Percentiles rank a stretch among this genome's conserved stretches.
phyloP scores from a whole-genome alignment of 176 grass and related monocot genomes.

The Melocanna baccifera region DNA sequence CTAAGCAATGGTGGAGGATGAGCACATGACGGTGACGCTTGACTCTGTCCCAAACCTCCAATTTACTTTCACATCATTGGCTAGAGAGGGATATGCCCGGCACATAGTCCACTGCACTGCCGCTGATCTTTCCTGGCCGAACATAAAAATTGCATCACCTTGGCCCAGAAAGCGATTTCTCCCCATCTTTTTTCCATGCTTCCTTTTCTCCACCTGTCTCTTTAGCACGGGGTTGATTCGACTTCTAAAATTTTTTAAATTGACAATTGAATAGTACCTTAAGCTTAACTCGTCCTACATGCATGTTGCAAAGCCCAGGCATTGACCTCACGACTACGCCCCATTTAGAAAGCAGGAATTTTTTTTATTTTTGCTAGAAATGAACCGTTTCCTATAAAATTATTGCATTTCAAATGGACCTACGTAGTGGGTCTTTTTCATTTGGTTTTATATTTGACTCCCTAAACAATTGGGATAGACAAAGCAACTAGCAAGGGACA shows the following conservation, averaged over 20 bases:
- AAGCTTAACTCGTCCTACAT: too few species aligned
- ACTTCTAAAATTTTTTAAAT: neutral
- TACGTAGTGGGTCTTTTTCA: too few species aligned
- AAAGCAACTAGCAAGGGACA: too few species aligned
- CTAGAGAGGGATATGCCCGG: neutral
- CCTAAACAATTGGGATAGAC: neutral
- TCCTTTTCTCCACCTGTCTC: neutral
- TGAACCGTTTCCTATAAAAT: too few species aligned
- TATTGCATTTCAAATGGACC: too few species aligned
- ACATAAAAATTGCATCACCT: neutral
- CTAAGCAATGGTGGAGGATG: neutral
- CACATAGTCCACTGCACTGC: neutral
- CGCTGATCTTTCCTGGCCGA: neutral
- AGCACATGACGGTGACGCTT: neutral
- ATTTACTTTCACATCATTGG: neutral
- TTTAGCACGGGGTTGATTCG: neutral
- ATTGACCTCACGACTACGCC: too few species aligned
- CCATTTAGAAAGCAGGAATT: too few species aligned
- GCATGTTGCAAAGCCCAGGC: too few species aligned
- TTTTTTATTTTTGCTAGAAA: too few species aligned
- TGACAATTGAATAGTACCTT: neutral
- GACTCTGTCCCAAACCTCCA: neutral
- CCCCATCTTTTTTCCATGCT: neutral
- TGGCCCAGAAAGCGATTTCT: neutral
- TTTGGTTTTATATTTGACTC: neutral